phyloP scores from a whole-genome alignment of 1,139 yeast genomes.

The Magnusiomyces ingens region DNA sequence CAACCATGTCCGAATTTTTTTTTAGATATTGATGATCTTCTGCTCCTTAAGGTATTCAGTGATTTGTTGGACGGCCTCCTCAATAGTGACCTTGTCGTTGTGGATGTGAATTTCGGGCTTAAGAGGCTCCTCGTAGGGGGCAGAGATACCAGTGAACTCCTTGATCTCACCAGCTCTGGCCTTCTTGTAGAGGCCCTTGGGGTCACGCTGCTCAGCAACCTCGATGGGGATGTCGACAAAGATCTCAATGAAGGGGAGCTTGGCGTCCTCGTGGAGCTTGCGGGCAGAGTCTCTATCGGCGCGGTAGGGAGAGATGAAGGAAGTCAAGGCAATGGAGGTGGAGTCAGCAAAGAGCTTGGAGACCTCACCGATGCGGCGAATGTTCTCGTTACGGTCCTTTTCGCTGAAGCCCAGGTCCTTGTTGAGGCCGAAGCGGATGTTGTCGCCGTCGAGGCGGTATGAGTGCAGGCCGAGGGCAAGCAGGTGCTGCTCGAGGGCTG shows the following conservation, averaged over 20 bases:
- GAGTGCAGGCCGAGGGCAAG: slow-evolving; percentile 57
- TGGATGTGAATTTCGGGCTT: slow-evolving; percentile 74
- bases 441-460: slow-evolving; percentile 92
- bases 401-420: slow-evolving; percentile 92
- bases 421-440: slow-evolving; percentile 87
- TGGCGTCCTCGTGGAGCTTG: slow-evolving; percentile 67
- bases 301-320: slow-evolving; percentile 87
- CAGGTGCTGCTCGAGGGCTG: slow-evolving; percentile 81
- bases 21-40: slow-evolving; percentile 24
- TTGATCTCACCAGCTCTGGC: slow-evolving; percentile 92
- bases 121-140: slow-evolving; percentile 92
- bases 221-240: slow-evolving; percentile 87
- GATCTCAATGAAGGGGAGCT: slow-evolving; percentile 81
- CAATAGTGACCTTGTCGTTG: slow-evolving; percentile 64
- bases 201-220: slow-evolving; percentile 94
- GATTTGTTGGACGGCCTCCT: slow-evolving; percentile 72
- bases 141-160: slow-evolving; percentile 92
- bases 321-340: slow-evolving; percentile 75
- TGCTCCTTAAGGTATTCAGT: slow-evolving; percentile 58
- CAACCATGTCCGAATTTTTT: not conserved
- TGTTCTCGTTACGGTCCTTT: slow-evolving; percentile 87
- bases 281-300: slow-evolving; percentile 82
- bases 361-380: slow-evolving; percentile 89
- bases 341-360: slow-evolving; percentile 89
- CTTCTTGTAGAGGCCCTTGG: slow-evolving; percentile 92